phyloP scores from a whole-genome alignment of 2,329 filamentous ascomycete genomes.

The Alternaria conjuncta region DNA sequence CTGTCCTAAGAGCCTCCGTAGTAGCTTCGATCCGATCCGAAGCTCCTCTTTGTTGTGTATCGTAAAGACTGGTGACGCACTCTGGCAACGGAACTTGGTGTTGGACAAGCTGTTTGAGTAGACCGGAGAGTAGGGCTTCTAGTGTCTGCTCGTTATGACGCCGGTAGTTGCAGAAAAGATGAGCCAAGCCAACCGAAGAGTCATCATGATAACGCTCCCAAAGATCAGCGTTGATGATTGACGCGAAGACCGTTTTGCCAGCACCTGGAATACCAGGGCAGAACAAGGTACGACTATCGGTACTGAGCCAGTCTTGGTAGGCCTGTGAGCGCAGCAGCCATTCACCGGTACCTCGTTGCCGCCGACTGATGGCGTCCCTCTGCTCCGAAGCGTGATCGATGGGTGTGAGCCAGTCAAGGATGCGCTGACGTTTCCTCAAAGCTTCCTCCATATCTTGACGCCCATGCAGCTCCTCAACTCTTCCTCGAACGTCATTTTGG shows the following conservation, averaged over 20 bases:
- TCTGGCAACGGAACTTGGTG: too few species aligned
- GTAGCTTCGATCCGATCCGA: too few species aligned
- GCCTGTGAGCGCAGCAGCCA: neutral
- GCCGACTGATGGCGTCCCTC: neutral
- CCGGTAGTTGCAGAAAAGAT: neutral
- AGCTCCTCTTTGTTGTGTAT: too few species aligned
- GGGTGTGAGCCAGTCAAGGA: neutral
- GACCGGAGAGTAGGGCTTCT: neutral
- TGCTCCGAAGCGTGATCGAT: neutral
- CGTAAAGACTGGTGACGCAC: too few species aligned
- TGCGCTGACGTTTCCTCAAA: neutral
- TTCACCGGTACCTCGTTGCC: neutral
- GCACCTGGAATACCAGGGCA: neutral
- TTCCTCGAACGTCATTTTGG: neutral
- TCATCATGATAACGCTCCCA: neutral
- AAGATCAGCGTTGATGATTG: neutral
- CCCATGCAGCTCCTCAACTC: neutral
- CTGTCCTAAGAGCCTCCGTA: too few species aligned
- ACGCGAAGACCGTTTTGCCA: neutral
- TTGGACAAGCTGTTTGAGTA: neutral
- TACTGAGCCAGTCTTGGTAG: neutral
- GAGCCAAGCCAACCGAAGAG: neutral
- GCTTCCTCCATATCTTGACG: neutral
- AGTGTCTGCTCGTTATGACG: neutral
- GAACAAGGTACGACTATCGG: neutral